phyloP scores from a whole-genome alignment of 176 grass and related monocot genomes.

The Puya raimondii region DNA sequence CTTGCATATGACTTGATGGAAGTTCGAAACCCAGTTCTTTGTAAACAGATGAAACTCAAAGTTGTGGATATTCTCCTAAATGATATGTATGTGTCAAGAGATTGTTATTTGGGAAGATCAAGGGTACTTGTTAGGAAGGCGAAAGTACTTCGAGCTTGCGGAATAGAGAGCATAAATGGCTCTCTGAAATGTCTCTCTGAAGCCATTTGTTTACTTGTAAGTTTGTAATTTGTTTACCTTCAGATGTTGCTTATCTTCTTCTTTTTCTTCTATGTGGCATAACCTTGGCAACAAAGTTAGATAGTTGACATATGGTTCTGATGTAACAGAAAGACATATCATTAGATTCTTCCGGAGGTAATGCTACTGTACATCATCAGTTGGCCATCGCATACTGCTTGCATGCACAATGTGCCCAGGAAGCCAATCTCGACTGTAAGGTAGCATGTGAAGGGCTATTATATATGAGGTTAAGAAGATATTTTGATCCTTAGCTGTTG shows the following conservation, averaged over 20 bases:
- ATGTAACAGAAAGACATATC: constrained; percentile 27
- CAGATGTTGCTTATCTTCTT: background rate
- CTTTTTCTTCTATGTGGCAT: background rate
- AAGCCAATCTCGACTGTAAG: constrained; percentile 44
- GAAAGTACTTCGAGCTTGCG: constrained; percentile 37
- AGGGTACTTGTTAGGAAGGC: constrained; percentile 67
- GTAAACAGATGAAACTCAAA: constrained; percentile 52
- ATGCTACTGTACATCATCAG: constrained; percentile 32
- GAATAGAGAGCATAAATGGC: constrained; percentile 35
- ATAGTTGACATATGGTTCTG: constrained; percentile 14
- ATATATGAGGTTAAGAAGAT: background rate
- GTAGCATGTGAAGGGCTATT: constrained; percentile 28
- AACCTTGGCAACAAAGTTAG: background rate
- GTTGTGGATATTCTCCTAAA: constrained; percentile 61
- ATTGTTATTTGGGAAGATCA: constrained; percentile 50
- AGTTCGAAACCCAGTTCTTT: constrained; percentile 30
- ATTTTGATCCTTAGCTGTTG: background rate
- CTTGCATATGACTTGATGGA: constrained; percentile 44
- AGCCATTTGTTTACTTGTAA: constrained; percentile 83
- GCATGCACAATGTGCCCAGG: constrained; percentile 73
- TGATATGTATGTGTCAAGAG: constrained; percentile 55
- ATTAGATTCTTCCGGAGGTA: constrained; percentile 25
- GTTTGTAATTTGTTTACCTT: constrained; percentile 7
- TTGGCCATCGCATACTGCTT: constrained; percentile 63
- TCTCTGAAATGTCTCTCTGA: constrained; percentile 63